Base-by-base conservation (phyloP, 2,329 filamentous ascomycete genomes). In the Clarireedia homoeocarpa region DNA sequence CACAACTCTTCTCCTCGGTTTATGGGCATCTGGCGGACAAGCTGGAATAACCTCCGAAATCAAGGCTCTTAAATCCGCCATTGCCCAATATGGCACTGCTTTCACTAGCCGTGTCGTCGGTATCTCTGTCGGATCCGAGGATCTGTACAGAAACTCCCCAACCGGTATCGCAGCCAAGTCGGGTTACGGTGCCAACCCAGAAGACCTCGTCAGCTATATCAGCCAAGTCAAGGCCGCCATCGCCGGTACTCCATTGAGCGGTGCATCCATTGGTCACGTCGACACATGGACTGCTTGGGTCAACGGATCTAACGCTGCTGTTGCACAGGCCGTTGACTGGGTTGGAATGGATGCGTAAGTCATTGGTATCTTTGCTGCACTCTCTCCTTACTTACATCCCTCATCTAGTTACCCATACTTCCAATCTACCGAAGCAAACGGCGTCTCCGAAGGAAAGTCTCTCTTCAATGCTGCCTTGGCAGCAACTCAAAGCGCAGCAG, bases 211-310 rank as follows among this genome's bases (percentile, higher is more conserved):
- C 65, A 71, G 73, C 57, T 94, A 91, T 73, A 89, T 95, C 75
- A 71, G 77, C 57, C 75, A 86, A 69, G 83, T 88, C 58, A 82
- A 84, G 60, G 71, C 75, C 27, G 76, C 81, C 59, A 81, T 95
- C 66, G 67, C 78, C 27, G 81, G 80, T 58, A 90, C 88, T 14
- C 68, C 73, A 49, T 74, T 88, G 24, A 73, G 77, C 39, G 72
- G 73, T 24, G 78, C 75, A 47, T 76, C 81, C 17, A 76, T 95
- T 58, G 90, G 90, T 52, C 91, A 95, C 72, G 90, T 95, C 69
- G 91, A 95, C 69, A 95, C 91, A 51, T 95, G 89, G 89, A 90
- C 85, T 38, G 82, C 82, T 52, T 91, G 83, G 77, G 82, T 83
- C 69, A 90, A 95, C 71, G 71, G 73, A 51, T 81, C 84, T 67